phyloP scores from a whole-genome alignment of 108 stramenopile genomes.

The Craspedostauros australis region DNA sequence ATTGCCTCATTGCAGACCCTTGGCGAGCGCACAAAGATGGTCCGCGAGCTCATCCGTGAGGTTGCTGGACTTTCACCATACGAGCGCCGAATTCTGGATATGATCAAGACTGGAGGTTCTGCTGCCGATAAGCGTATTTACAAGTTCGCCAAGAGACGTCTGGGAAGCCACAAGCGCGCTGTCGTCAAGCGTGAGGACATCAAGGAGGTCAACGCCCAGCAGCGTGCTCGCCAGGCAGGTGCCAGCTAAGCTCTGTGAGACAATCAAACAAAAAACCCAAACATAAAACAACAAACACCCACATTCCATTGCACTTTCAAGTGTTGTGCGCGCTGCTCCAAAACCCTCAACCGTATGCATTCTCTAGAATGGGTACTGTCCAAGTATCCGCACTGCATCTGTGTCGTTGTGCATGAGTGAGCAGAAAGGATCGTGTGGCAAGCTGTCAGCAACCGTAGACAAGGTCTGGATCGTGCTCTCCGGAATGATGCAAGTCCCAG shows the following conservation, averaged over 20 bases:
- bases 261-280: neutral
- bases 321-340: too few relatives aligned
- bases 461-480: too few relatives aligned
- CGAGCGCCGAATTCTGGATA: constrained; percentile 98
- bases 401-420: too few relatives aligned
- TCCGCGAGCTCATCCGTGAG: constrained; percentile 93
- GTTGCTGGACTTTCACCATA: constrained; percentile 97
- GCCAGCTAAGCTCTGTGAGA: constrained; percentile 11
- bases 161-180: constrained; percentile 98
- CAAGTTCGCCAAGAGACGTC: constrained; percentile 98
- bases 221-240: constrained; percentile 83
- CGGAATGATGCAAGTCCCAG: too few relatives aligned
- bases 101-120: constrained; percentile 98
- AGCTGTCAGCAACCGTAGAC: too few relatives aligned
- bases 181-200: constrained; percentile 97
- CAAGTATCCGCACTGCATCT: too few relatives aligned
- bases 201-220: constrained; percentile 86
- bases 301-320: too few relatives aligned
- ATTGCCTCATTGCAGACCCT: constrained; percentile 37
- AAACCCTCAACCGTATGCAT: too few relatives aligned
- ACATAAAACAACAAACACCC: neutral
- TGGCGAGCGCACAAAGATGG: constrained; percentile 73
- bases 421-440: too few relatives aligned
- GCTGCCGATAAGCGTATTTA: constrained; percentile 98
- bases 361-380: too few relatives aligned